phyloP scores from a whole-genome alignment of 164 flowering plant genomes.

The Vitis rupestris region DNA sequence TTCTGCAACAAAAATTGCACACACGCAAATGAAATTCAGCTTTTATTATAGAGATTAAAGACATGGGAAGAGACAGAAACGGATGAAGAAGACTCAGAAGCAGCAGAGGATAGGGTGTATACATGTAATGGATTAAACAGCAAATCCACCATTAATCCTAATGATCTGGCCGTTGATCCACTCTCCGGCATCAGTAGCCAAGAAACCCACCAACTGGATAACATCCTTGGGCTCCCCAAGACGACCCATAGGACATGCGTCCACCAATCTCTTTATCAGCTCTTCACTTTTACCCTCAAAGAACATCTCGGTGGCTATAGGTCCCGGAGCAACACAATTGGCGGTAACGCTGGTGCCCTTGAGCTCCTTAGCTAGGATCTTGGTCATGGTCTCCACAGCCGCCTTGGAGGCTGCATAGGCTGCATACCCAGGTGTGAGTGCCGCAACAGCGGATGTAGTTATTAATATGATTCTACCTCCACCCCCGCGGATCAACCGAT shows the following conservation, averaged over 20 bases:
- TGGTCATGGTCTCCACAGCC: constrained; percentile 51
- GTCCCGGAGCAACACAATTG: constrained; percentile 54
- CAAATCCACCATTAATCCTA: constrained; percentile 47
- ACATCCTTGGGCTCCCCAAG: constrained; percentile 48
- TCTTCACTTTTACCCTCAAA: constrained; percentile 38
- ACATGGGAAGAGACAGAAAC: too few species aligned
- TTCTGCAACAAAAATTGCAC: too few species aligned
- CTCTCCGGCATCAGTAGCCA: constrained; percentile 46
- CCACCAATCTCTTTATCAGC: constrained; percentile 15
- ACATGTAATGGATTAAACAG: constrained; percentile 2
- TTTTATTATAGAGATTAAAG: too few species aligned
- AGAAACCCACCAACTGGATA: constrained; percentile 38
- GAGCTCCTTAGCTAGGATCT: constrained; percentile 51
- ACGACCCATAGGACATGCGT: constrained; percentile 32
- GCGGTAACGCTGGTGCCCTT: constrained; percentile 46
- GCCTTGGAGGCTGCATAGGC: constrained; percentile 55
- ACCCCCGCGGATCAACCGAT: constrained; percentile 36
- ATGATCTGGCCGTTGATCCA: constrained; percentile 59
- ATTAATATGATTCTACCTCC: constrained; percentile 42
- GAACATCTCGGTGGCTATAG: constrained; percentile 51
- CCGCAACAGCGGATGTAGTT: constrained; percentile 34
- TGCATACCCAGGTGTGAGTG: constrained; percentile 34
- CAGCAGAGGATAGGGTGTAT: too few species aligned
- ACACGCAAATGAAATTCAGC: too few species aligned
- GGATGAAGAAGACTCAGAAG: too few species aligned